A percentile compares a stretch with the other conserved stretches of the same genome.
phyloP scores from a whole-genome alignment of 2,329 filamentous ascomycete genomes.

The Rhinocladiella similis region DNA sequence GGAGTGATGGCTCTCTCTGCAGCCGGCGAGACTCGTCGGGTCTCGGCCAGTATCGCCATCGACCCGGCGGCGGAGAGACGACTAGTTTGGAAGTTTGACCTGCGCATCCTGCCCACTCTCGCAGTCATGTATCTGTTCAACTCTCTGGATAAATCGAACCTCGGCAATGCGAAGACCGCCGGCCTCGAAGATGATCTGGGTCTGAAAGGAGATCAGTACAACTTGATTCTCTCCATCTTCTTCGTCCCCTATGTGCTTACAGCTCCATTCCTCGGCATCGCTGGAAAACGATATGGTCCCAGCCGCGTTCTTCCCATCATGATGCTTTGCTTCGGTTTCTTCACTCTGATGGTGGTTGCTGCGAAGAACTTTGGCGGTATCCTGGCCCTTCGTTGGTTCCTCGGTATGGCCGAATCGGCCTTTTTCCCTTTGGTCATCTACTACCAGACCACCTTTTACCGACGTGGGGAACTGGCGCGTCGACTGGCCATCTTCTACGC shows the following conservation, averaged over 20 bases:
- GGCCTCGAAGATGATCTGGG: slow-evolving; percentile 52
- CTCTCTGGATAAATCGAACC: slow-evolving; percentile 50
- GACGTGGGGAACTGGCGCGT: slow-evolving; percentile 68
- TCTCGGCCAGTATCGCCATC: slow-evolving; percentile 31
- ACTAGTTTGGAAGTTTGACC: slow-evolving; percentile 57
- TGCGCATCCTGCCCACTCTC: slow-evolving; percentile 56
- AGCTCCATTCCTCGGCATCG: slow-evolving; percentile 64
- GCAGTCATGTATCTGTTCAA: slow-evolving; percentile 59
- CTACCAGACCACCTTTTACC: slow-evolving; percentile 64
- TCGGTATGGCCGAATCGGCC: slow-evolving; percentile 54
- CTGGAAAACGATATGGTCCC: slow-evolving; percentile 69
- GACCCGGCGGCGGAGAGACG: slow-evolving; percentile 49
- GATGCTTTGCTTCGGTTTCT: slow-evolving; percentile 67
- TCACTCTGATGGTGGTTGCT: slow-evolving; percentile 57
- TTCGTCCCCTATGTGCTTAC: slow-evolving; percentile 74
- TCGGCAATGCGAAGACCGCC: slow-evolving; percentile 60
- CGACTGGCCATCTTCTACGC: slow-evolving; percentile 74
- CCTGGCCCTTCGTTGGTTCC: slow-evolving; percentile 67
- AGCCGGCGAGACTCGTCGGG: background rate
- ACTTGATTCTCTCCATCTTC: slow-evolving; percentile 69
- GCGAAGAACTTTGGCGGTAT: slow-evolving; percentile 57
- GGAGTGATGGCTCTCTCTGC: background rate
- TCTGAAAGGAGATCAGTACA: slow-evolving; percentile 66
- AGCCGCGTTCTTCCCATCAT: slow-evolving; percentile 65
- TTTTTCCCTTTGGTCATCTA: slow-evolving; percentile 46